Evolutionary conservation across 1,139 yeast species (phyloP), one percentile per base, ranked within the genome.

Genomic region (Scheffersomyces cryptocercus): DNA sequence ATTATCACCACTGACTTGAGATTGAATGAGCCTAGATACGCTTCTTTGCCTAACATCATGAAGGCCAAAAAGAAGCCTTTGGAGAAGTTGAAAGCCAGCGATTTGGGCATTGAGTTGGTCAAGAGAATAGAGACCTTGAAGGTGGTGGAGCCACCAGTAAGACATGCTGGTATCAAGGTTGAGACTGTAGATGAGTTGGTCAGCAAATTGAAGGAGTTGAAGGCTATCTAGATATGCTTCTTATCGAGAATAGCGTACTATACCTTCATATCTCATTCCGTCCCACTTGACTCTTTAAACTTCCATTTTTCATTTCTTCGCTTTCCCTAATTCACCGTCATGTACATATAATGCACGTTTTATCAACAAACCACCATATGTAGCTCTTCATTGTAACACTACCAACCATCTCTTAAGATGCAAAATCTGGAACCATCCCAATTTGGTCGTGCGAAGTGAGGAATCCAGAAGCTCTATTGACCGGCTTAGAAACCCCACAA

Each of bases 21-120:
- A 67, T 79, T 93, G 58, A 93, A 93, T 64, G 95, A 84, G 61
- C 99, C 99, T 43, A 82, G 97, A 56, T 93, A 89, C 61, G 97
- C 96, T 14, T 83, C 95, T 9, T 77, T 93, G 60, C 97, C 97
- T 45, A 93, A 91, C 64, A 81, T 90, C 69, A 93, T 93, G 99
- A 93, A 93, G 75, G 99, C 98, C 44, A 93, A 93, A 76, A 91
- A 91, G 82, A 90, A 89, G 76, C 97, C 97, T 7, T 75, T 91
- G 64, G 86, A 81, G 54, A 84, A 82, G 55, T 65, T 86, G 53
- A 81, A 79, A 61, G 73, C 87, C 13, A 71, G 73, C n/a, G 96
- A 88, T 55, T 79, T 88, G 49, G 88, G 84, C 24, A 74, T 89
- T 29, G 88, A 85, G 40, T 62, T 82, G 14, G 64, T 79, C 29